Conservation (phyloP, 257 asterid genomes). For the Agastache rugosa region DNA sequence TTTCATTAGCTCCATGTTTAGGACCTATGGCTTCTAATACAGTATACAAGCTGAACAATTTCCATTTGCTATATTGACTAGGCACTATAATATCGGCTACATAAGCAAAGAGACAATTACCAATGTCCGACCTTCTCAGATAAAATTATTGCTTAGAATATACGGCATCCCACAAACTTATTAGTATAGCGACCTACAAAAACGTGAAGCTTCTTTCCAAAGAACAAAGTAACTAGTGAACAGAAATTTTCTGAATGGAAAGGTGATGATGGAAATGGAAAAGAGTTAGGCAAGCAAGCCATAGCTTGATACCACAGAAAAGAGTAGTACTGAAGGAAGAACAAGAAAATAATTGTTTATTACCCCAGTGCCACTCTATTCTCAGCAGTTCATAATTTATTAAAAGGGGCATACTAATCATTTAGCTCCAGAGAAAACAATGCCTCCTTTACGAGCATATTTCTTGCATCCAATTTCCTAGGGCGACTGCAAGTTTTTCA, state of each 20-base stretch:
- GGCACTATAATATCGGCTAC: background rate
- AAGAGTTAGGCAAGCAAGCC: slow-evolving; percentile 11
- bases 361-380: background rate
- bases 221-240: slow-evolving; percentile 1
- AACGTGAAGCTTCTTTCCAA: background rate
- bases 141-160: background rate
- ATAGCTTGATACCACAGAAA: background rate
- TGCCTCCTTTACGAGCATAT: slow-evolving; percentile 12
- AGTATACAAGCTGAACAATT: background rate
- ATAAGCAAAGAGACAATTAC: slow-evolving; percentile 9
- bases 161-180: background rate
- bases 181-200: background rate
- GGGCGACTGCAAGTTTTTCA: background rate
- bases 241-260: background rate
- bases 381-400: background rate
- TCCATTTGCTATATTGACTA: background rate
- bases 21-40: background rate
- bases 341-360: background rate
- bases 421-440: background rate
- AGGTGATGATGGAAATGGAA: background rate
- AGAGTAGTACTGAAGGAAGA: background rate
- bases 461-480: background rate
- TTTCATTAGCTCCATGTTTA: slow-evolving; percentile 14
- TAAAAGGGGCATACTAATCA: slow-evolving; percentile 5
- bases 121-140: background rate